These are phyloP conservation scores for Colletotrichum horii DNA, from an alignment of 2,329 filamentous ascomycete genomes.

Conservation along the genomic window DNA sequence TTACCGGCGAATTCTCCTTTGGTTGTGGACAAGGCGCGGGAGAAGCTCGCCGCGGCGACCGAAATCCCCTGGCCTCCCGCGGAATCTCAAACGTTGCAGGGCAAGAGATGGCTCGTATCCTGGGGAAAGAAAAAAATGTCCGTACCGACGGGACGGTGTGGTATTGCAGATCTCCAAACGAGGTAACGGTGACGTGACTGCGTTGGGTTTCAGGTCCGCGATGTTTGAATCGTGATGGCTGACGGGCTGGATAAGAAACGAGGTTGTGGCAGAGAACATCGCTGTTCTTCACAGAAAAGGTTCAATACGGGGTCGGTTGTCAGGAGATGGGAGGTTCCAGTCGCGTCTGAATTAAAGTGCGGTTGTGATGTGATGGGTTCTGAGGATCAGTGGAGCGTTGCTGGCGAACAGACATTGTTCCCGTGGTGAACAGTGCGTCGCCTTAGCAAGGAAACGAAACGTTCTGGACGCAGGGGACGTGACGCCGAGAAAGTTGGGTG, in stretches of 20 bases:
- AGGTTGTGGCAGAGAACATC: background rate
- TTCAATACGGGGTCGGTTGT: background rate
- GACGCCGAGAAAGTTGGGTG: background rate
- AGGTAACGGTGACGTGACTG: background rate
- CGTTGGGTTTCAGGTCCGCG: constrained; percentile 5
- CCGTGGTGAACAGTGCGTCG: background rate
- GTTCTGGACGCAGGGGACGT: constrained; percentile 4
- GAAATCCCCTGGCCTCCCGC: background rate
- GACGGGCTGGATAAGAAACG: background rate
- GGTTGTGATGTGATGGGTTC: background rate
- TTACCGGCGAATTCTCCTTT: background rate
- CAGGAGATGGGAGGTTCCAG: constrained; percentile 14
- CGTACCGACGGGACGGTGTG: background rate
- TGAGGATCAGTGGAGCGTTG: background rate
- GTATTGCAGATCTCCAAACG: constrained; percentile 14
- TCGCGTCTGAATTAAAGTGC: constrained; percentile 16
- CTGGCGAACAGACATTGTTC: background rate
- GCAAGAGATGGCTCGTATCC: background rate
- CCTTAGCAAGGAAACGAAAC: constrained; percentile 10
- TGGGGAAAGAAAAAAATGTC: background rate
- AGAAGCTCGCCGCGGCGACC: background rate
- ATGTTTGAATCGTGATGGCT: background rate
- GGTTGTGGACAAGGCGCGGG: background rate
- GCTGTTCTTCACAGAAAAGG: background rate
- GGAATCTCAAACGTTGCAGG: background rate